Conservation (phyloP, 352 stramenopile genomes). For the Pythium rishiriense region DNA sequence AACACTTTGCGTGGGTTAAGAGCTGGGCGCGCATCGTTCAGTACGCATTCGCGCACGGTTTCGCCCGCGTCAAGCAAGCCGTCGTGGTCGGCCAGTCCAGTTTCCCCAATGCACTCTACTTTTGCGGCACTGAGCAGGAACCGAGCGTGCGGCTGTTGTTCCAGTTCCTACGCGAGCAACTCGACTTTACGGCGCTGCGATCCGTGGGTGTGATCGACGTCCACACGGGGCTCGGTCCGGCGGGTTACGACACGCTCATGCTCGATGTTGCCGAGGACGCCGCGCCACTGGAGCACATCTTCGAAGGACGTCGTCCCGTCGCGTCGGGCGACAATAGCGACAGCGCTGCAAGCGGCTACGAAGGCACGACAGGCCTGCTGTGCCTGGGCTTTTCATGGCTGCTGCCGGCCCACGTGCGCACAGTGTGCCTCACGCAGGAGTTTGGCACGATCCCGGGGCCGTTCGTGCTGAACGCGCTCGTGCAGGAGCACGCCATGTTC, state of each 20-base stretch:
- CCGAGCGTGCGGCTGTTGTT: constrained; percentile 58
- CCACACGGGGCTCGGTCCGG: constrained; percentile 89
- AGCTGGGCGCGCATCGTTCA: constrained; percentile 29
- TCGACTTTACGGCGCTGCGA: constrained; percentile 39
- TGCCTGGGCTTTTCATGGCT: constrained; percentile 42
- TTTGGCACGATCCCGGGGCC: constrained; percentile 66
- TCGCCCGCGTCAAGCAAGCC: constrained; percentile 68
- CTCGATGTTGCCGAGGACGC: constrained; percentile 24
- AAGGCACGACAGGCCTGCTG: constrained; percentile 45
- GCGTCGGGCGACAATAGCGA: constrained; percentile 32
- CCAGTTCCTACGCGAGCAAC: constrained; percentile 55
- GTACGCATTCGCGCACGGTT: constrained; percentile 39
- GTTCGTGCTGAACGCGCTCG: constrained; percentile 59
- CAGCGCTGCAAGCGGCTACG: constrained; percentile 52
- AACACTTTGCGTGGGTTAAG: constrained; percentile 41
- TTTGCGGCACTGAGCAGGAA: constrained; percentile 77
- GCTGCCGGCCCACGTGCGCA: constrained; percentile 24
- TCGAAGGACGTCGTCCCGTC: constrained; percentile 29
- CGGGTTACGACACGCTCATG: constrained; percentile 51
- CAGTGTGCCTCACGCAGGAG: constrained; percentile 56
- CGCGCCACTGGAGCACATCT: constrained; percentile 18
- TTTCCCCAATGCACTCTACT: constrained; percentile 81
- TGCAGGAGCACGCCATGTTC: constrained; percentile 66
- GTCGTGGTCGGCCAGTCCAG: constrained; percentile 90
- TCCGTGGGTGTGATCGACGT: constrained; percentile 90